phyloP scores from a whole-genome alignment of 2,329 filamentous ascomycete species.

The Thelonectria olida region DNA sequence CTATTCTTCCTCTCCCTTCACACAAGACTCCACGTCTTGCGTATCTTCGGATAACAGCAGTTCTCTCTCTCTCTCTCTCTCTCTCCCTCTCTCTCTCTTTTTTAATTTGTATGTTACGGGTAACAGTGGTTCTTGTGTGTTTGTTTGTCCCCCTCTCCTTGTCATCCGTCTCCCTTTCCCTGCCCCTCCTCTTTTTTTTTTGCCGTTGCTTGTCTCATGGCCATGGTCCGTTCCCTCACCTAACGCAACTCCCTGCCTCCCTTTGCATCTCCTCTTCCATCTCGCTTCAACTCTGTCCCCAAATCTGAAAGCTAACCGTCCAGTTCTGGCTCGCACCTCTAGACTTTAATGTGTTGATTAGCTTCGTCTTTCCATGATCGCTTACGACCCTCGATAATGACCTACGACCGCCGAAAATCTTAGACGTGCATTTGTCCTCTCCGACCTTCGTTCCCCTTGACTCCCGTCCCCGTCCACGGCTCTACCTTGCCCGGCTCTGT shows the following conservation, averaged over 20 bases:
- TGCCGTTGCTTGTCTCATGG: conserved; percentile 19
- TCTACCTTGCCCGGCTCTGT: not conserved
- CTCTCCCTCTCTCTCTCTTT: too few species aligned
- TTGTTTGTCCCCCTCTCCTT: conserved; percentile 21
- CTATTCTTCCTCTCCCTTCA: conserved; percentile 1
- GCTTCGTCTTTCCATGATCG: conserved; percentile 34
- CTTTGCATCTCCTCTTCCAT: conserved; percentile 18
- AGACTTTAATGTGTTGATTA: conserved; percentile 41
- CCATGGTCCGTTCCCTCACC: conserved; percentile 34
- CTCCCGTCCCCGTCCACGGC: conserved; percentile 12
- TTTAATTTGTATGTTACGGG: not conserved
- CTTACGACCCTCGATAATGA: conserved; percentile 42
- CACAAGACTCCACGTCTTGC: conserved; percentile 4
- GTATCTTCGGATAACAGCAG: not conserved
- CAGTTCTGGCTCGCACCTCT: conserved; percentile 34
- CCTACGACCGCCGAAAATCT: conserved; percentile 34
- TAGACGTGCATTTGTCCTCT: conserved; percentile 22
- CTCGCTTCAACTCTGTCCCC: conserved; percentile 23
- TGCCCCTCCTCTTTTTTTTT: conserved; percentile 39
- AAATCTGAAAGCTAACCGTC: conserved; percentile 30
- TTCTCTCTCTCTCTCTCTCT: too few species aligned
- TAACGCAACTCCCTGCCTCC: conserved; percentile 36
- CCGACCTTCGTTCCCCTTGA: conserved; percentile 22
- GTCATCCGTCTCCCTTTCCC: conserved; percentile 27
- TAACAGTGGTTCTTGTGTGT: conserved; percentile 16